phyloP scores from a whole-genome alignment of 2,329 filamentous ascomycete species.

The Ophiostoma fasciatum region DNA sequence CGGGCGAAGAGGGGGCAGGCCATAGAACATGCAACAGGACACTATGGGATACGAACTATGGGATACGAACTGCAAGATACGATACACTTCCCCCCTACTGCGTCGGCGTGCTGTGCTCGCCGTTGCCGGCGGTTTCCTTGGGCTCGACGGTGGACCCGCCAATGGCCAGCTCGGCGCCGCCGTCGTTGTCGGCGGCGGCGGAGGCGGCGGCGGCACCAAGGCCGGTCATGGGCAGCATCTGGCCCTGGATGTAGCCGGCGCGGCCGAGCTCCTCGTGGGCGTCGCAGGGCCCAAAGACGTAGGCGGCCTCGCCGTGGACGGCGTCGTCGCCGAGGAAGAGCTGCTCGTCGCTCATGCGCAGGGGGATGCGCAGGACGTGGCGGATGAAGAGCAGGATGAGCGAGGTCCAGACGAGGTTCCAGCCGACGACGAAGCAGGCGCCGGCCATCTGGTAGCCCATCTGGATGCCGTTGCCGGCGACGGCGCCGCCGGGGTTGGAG shows the following conservation, averaged over 20 bases:
- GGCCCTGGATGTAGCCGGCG: conserved; percentile 14
- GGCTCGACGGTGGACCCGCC: conserved; percentile 10
- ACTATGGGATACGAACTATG: no score
- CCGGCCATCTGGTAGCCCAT: conserved; percentile 34
- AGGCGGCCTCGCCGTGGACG: conserved; percentile 31
- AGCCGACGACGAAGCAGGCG: conserved; percentile 32
- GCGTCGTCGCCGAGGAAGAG: conserved; percentile 31
- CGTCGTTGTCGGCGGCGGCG: neutral
- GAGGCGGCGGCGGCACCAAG: neutral
- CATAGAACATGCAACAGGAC: no score
- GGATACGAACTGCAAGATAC: no score
- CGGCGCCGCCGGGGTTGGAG: conserved; percentile 29
- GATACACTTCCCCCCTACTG: no score
- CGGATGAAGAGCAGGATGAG: conserved; percentile 35
- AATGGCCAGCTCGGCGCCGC: conserved; percentile 11
- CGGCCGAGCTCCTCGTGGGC: conserved; percentile 11
- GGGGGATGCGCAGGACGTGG: conserved; percentile 29
- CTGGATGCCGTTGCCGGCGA: conserved; percentile 34
- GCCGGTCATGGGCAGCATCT: conserved; percentile 7
- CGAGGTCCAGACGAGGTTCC: conserved; percentile 34
- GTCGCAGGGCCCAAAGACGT: conserved; percentile 18
- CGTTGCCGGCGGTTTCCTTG: conserved; percentile 9
- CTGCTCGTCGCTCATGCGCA: conserved; percentile 31
- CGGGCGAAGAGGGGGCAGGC: conserved; percentile 16
- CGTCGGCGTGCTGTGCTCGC: neutral